Evolutionary conservation across 495 filamentous ascomycete genomes (phyloP), one percentile per base, ranked within the genome.

Genomic region (Neurospora hispaniola): DNA sequence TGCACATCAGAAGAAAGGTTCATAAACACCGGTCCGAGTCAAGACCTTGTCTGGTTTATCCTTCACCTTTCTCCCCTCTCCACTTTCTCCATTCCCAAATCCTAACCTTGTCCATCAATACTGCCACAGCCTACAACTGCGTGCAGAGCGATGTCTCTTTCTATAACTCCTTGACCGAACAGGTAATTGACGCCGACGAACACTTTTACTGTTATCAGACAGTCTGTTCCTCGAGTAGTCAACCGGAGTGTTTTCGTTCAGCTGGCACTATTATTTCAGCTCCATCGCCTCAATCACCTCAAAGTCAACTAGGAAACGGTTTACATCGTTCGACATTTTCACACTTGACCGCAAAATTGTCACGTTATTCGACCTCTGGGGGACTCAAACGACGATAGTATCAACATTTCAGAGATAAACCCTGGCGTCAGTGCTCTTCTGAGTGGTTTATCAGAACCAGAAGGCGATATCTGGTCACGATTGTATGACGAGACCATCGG

Each of bases 201-300:
- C 20, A 18, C 44, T 71, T 71, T 38, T 71, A 66, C 71, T 70
- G 71, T 73, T 73, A 48, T 5, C 44, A 73, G 71, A 73, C 71
- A 73, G 71, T 38, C 23, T 70, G 70, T 48, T 71, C 70, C 41
- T 71, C 27, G 73, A 70, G 73, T 69, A 46, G 48, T 42, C 70
- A 74, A 27, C 27, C 54, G 7, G 54, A 66, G 54, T 66, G 27
- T 66, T 66, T 18, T 66, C 54, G 18, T 62, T 27, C 54, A 62
- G 27, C 54, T 62, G 14, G 54, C 27, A 62, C 6, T 35, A 9
- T 35, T 27, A 35, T 62, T 31, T 10, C 12, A 62, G 14, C 23
- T 59, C 5, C 54, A 31, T 31, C 54, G 6, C 54, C 48, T 35
- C 54, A 14, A 35, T 35, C 7, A 35, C 54, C 54, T 18, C 27